Conservation (phyloP, 2,329 filamentous ascomycete species). For the Paecilomyces dactylethromorphus region DNA sequence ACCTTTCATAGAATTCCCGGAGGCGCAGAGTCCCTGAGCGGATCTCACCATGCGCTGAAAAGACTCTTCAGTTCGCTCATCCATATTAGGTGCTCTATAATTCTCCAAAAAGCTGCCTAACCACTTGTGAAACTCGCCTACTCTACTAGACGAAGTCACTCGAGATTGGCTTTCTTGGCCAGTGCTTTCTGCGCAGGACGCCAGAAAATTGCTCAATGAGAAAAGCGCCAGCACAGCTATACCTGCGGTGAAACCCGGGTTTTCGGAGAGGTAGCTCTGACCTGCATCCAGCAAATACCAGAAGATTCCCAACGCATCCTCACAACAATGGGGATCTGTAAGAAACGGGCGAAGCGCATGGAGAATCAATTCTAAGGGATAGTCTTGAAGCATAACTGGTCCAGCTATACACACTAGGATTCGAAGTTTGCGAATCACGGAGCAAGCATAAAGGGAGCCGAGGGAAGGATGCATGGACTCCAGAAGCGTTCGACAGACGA, state of each 20-base stretch:
- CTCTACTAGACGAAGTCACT: slow-evolving; percentile 69
- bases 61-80: slow-evolving; percentile 44
- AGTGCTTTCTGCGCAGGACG: slow-evolving; percentile 67
- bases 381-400: slow-evolving; percentile 63
- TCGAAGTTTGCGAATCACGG: slow-evolving; percentile 77
- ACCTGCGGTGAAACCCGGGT: slow-evolving; percentile 72
- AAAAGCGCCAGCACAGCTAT: slow-evolving; percentile 73
- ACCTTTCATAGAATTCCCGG: slow-evolving; percentile 62
- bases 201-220: slow-evolving; percentile 69
- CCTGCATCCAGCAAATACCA: slow-evolving; percentile 75
- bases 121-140: slow-evolving; percentile 71
- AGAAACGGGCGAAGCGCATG: slow-evolving; percentile 73
- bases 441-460: slow-evolving; percentile 79
- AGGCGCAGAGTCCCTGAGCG: slow-evolving; percentile 59
- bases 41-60: slow-evolving; percentile 64
- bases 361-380: slow-evolving; percentile 84
- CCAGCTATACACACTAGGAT: slow-evolving; percentile 76
- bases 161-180: slow-evolving; percentile 80
- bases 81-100: slow-evolving; percentile 51
- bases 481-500: slow-evolving; percentile 69
- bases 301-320: slow-evolving; percentile 80
- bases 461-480: slow-evolving; percentile 75
- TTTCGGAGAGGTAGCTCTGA: slow-evolving; percentile 53
- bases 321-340: slow-evolving; percentile 76
- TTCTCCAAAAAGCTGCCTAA: slow-evolving; percentile 61